phyloP scores from a whole-genome alignment of 2,329 filamentous ascomycete genomes.

The Penicillium sp. region DNA sequence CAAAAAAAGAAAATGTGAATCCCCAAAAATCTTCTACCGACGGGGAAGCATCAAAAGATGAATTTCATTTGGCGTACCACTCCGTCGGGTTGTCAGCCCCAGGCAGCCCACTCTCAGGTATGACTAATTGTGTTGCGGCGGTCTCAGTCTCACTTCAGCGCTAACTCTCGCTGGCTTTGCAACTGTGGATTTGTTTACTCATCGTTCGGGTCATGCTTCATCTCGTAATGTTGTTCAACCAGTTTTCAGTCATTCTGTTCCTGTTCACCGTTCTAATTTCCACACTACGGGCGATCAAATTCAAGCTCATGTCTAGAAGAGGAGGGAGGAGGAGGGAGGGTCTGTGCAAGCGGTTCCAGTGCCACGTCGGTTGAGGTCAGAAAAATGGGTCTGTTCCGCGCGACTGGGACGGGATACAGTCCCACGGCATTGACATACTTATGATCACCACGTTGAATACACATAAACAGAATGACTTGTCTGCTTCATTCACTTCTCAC shows the following conservation, averaged over 20 bases:
- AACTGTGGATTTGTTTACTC: too few species aligned
- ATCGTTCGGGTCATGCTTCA: too few species aligned
- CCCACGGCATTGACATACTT: not conserved
- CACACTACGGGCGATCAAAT: not conserved
- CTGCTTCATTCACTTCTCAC: not conserved
- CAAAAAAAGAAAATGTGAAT: not conserved
- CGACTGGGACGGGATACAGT: not conserved
- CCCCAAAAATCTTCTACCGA: not conserved
- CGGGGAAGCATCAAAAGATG: not conserved
- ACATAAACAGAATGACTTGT: not conserved
- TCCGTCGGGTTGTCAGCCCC: slow-evolving; percentile 14
- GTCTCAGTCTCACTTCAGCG: too few species aligned
- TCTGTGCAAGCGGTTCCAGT: not conserved
- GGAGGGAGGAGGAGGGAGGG: not conserved
- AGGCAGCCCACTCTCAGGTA: not conserved
- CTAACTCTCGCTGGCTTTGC: too few species aligned
- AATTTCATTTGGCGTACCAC: slow-evolving; percentile 17
- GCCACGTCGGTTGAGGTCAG: not conserved
- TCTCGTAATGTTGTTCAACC: too few species aligned
- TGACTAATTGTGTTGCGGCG: too few species aligned
- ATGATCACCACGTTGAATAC: not conserved
- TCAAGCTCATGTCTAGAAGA: not conserved
- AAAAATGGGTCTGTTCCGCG: not conserved
- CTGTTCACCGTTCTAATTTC: too few species aligned
- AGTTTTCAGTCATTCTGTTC: too few species aligned